Base-by-base conservation (phyloP, 768 basidiomycete genomes). In the Termitomyces eurrhizus region DNA sequence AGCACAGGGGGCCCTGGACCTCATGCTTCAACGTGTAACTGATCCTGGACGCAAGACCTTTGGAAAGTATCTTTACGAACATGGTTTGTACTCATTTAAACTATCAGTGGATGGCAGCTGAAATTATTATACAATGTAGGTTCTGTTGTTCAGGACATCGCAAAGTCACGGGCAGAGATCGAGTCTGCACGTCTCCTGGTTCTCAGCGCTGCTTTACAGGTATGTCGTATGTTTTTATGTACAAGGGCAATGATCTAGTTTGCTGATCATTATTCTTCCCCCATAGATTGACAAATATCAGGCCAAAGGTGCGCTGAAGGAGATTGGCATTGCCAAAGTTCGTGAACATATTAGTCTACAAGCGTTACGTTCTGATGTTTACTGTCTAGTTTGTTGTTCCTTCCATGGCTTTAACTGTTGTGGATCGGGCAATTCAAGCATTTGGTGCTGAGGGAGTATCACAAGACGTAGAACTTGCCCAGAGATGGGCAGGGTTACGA, bases 291-390 rank as follows among this genome's bases (percentile, higher is more conserved):
- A 99, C 76, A 89, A 87, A 63, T 79, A 85, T 67, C 85, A 89
- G 64, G 92, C 97, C 1, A 99, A 98, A 73, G 95, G 93, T 35
- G 97, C 97, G 0, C 68, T 98, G 71, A 96, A 97, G 74, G 97
- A 98, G 73, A 98, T 99, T 67, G 95, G 93, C 26, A 92, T 98
- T 61, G 94, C 97, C 48, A 99, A 99, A 82, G 96, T 91, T 63
- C 45, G 75, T 61, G 29, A 29, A 7, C 18, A 42, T 11, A 13
- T 42, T 42, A 18, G 8, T 21, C 54, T 49, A 6, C 37, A 36
- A 51, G 29, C 37, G 24, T 21, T 11, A 35, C 42, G 8, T 49
- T 33, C 21, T 55, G 36, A 42, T 49, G 42, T 39, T 57, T 32
- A 12, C 16, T 54, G 21, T 58, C 51, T 48, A 98, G 95, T 96